phyloP scores from a whole-genome alignment of 1,139 yeast species.

The Saccharomyces hybrid region DNA sequence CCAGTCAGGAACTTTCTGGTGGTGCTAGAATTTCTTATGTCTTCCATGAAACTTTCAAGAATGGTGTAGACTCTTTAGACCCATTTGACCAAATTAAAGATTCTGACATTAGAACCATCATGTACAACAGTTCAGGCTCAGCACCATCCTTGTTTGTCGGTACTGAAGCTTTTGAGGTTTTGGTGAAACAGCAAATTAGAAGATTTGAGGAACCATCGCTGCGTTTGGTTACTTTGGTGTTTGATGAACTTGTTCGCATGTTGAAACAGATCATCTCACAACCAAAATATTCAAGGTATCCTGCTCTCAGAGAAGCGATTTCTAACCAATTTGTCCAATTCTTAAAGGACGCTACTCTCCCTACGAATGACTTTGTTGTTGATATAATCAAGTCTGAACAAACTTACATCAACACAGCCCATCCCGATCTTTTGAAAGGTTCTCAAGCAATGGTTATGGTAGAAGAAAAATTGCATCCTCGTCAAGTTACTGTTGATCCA shows the following conservation, averaged over 20 bases:
- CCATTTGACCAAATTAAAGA: constrained; percentile 97
- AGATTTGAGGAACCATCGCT: constrained; percentile 92
- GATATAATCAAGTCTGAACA: constrained; percentile 83
- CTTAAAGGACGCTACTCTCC: constrained; percentile 69
- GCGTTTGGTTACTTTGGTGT: constrained; percentile 82
- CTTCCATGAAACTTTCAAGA: constrained; percentile 90
- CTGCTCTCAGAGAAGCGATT: constrained; percentile 79
- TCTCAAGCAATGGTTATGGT: constrained; percentile 93
- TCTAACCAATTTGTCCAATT: constrained; percentile 73
- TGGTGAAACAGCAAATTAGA: constrained; percentile 88
- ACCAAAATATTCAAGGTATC: constrained; percentile 81
- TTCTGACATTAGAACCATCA: constrained; percentile 92
- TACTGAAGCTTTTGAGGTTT: constrained; percentile 92
- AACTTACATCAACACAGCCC: constrained; percentile 93
- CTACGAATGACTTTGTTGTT: constrained; percentile 76
- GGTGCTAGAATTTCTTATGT: constrained; percentile 98
- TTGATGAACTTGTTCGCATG: constrained; percentile 89
- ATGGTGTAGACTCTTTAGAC: constrained; percentile 86
- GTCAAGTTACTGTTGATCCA: constrained; percentile 79
- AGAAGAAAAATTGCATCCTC: constrained; percentile 83
- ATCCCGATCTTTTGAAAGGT: constrained; percentile 92
- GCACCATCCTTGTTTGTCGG: constrained; percentile 98
- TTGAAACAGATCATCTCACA: constrained; percentile 76
- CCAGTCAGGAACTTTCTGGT: constrained; percentile 80
- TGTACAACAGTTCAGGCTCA: constrained; percentile 94